These are phyloP conservation scores for Coprinopsis strossmayeri DNA, from an alignment of 768 basidiomycete species.

Conservation along the genomic window DNA sequence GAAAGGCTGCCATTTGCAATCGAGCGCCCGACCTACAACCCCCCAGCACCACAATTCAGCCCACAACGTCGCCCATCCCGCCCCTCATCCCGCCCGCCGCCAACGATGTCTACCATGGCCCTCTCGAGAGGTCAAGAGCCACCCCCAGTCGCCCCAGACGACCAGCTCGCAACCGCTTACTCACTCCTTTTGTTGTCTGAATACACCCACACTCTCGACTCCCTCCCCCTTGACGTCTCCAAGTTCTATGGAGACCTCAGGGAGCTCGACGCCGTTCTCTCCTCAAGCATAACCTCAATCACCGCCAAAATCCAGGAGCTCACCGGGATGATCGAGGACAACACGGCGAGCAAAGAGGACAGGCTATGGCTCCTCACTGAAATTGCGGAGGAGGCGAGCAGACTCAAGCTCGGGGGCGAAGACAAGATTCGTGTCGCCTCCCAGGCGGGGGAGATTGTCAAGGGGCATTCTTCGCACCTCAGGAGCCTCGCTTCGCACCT, in stretches of 20 bases:
- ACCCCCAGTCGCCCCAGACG: slow-evolving; percentile 14
- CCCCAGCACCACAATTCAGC: not conserved
- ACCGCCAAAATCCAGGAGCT: slow-evolving; percentile 74
- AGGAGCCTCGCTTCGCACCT: slow-evolving; percentile 53
- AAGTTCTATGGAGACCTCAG: slow-evolving; percentile 93
- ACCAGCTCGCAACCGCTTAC: slow-evolving; percentile 42
- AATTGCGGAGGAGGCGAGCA: slow-evolving; percentile 88
- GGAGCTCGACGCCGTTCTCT: slow-evolving; percentile 97
- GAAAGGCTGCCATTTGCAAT: not conserved
- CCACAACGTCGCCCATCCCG: not conserved
- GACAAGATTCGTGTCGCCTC: slow-evolving; percentile 97
- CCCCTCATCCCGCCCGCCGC: not conserved
- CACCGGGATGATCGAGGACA: slow-evolving; percentile 68
- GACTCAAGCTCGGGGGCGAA: slow-evolving; percentile 90
- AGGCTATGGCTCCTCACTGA: slow-evolving; percentile 84
- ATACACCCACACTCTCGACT: slow-evolving; percentile 88
- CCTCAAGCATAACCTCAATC: slow-evolving; percentile 76
- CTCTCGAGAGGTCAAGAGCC: slow-evolving; percentile 9
- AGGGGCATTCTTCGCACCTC: slow-evolving; percentile 56
- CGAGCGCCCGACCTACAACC: not conserved
- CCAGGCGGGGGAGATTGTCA: slow-evolving; percentile 84
- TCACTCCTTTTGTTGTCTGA: slow-evolving; percentile 69
- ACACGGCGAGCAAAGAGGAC: slow-evolving; percentile 53
- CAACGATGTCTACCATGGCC: slow-evolving; percentile 1
- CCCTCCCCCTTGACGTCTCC: slow-evolving; percentile 90